Evolutionary conservation across 345 rosid genomes (phyloP).

Genomic region (Syzygium grande): DNA sequence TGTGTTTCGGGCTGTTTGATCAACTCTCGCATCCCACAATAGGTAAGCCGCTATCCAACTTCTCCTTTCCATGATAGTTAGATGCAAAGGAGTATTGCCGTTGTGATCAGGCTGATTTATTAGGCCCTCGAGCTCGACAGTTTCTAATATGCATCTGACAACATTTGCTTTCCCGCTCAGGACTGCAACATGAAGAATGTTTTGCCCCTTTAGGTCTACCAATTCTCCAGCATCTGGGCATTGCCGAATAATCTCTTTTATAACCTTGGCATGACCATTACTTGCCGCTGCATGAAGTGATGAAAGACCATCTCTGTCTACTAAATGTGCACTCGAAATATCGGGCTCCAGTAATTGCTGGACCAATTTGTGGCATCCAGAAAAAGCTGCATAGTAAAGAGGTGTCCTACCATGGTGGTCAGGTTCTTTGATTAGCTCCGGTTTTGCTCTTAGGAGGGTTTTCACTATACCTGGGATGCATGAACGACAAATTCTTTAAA

Average conservation of each 20-base stretch:
- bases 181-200: conserved; percentile 5
- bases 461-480: not conserved
- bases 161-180: not conserved
- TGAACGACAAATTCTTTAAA: not conserved
- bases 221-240: conserved; percentile 1
- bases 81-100: conserved; percentile 5
- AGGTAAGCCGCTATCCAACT: not conserved
- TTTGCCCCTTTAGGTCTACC: not conserved
- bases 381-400: not conserved
- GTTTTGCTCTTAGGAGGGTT: not conserved
- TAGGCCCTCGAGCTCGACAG: not conserved
- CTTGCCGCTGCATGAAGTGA: not conserved
- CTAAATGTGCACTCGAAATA: not conserved
- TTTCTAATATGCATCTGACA: not conserved
- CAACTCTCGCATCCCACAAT: not conserved
- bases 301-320: not conserved
- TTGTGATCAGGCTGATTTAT: not conserved
- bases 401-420: not conserved
- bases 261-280: not conserved
- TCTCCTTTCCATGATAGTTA: not conserved
- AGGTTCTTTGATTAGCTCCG: not conserved
- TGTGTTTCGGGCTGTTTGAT: not conserved
- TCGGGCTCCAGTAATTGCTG: not conserved
- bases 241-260: not conserved
- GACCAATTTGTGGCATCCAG: not conserved